A percentile compares a stretch with the other conserved stretches of the same genome.
phyloP scores from a whole-genome alignment of 768 basidiomycete species.

The Phylloporus sp. region DNA sequence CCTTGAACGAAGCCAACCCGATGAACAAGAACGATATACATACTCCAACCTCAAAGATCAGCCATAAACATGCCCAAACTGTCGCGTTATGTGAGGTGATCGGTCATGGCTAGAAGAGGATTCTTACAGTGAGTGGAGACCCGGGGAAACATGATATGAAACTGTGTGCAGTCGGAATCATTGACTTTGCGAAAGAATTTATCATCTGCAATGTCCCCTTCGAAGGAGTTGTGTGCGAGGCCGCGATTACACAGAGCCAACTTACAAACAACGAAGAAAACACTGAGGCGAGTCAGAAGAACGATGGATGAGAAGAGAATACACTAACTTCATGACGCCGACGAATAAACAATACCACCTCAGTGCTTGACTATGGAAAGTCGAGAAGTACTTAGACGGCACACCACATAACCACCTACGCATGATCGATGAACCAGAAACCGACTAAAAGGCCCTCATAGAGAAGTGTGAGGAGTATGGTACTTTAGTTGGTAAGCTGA shows the following conservation, averaged over 20 bases:
- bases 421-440: constrained; percentile 95
- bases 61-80: constrained; percentile 90
- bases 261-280: constrained; percentile 86
- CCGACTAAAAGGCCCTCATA: constrained; percentile 88
- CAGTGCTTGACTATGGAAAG: constrained; percentile 57
- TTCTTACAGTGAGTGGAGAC: constrained; percentile 67
- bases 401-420: constrained; percentile 42
- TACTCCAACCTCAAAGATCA: constrained; percentile 69
- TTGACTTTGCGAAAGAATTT: constrained; percentile 93
- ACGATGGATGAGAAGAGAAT: constrained; percentile 6
- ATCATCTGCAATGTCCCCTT: constrained; percentile 94
- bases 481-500: constrained; percentile 45
- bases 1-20: constrained; percentile 83
- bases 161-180: constrained; percentile 91
- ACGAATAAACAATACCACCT: constrained; percentile 82
- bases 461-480: constrained; percentile 73
- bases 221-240: constrained; percentile 1
- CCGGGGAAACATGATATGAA: constrained; percentile 66
- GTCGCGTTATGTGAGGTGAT: constrained; percentile 4
- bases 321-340: constrained; percentile 77
- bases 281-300: constrained; percentile 37
- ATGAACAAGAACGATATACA: constrained; percentile 76
- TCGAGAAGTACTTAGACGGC: constrained; percentile 8
- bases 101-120: neutral
- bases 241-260: constrained; percentile 5